phyloP scores from a whole-genome alignment of 768 basidiomycete species.

The Boletus insuetus region DNA sequence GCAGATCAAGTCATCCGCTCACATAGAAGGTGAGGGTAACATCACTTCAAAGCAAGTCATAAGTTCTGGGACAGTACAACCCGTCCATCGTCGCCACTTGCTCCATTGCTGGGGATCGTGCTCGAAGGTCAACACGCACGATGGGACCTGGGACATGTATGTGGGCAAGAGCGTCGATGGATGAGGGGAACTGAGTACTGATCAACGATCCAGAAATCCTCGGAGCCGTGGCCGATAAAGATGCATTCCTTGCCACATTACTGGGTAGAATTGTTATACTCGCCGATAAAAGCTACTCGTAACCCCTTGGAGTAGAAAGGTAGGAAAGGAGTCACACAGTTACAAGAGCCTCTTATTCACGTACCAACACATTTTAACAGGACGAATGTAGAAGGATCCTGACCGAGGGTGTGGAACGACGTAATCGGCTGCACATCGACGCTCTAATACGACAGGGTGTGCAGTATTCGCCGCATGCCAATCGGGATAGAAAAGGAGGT shows the following conservation, averaged over 20 bases:
- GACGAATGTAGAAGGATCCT: conserved; percentile 2
- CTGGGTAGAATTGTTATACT: conserved; percentile 6
- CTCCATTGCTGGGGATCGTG: conserved; percentile 25
- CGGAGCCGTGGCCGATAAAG: too few relatives aligned
- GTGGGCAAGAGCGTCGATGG: conserved; percentile 5
- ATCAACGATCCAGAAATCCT: too few relatives aligned
- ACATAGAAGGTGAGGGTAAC: conserved; percentile 26
- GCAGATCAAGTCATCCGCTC: neutral
- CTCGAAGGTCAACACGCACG: conserved; percentile 15
- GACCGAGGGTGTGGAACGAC: conserved; percentile 5
- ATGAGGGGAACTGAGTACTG: too few relatives aligned
- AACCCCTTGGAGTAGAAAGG: neutral
- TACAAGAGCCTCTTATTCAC: neutral
- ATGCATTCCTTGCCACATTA: neutral
- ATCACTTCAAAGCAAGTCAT: conserved; percentile 15
- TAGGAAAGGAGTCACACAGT: neutral
- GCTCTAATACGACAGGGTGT: neutral
- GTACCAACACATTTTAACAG: neutral
- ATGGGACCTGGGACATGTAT: conserved; percentile 19
- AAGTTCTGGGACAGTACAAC: neutral
- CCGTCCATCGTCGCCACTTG: conserved; percentile 16
- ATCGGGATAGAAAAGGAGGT: neutral
- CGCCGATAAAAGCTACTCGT: neutral
- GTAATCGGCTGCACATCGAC: conserved; percentile 6
- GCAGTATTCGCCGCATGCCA: conserved; percentile 2